A percentile compares a stretch with the other conserved stretches of the same genome.
Evolutionary conservation across 108 stramenopile genomes (phyloP).

Genomic region (Cyclotella sp.): DNA sequence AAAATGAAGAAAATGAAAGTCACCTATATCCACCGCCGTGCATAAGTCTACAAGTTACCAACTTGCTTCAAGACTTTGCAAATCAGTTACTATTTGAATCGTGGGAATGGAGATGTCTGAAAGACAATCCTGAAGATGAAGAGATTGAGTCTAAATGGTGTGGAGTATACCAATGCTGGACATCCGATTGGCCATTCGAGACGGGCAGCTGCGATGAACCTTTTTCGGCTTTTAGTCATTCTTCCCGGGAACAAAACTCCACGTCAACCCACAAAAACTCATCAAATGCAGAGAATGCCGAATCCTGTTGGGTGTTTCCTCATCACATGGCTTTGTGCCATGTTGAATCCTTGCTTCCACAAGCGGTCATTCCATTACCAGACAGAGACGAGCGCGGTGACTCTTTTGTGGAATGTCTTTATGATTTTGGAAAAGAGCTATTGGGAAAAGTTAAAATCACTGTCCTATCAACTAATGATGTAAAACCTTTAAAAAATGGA

Average conservation of each 20-base stretch:
- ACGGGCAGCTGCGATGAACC: background rate
- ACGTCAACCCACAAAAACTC: background rate
- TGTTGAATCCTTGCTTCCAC: conserved; percentile 14
- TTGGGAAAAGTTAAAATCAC: conserved; percentile 34
- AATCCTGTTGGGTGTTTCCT: conserved; percentile 17
- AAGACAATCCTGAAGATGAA: background rate
- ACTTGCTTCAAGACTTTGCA: background rate
- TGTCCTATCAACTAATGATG: background rate
- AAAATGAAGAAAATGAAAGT: background rate
- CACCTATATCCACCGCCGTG: conserved; percentile 1
- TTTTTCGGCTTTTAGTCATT: background rate
- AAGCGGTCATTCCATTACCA: background rate
- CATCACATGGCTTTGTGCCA: conserved; percentile 26
- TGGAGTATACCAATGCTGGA: background rate
- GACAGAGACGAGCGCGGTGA: background rate
- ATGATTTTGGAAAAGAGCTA: conserved; percentile 44
- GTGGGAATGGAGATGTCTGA: background rate
- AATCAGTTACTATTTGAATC: background rate
- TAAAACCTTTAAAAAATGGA: background rate
- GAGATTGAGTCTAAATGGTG: conserved; percentile 5
- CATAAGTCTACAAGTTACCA: background rate
- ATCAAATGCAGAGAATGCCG: background rate
- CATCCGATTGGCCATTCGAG: background rate
- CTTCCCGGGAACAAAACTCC: too few relatives aligned
- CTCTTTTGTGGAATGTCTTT: conserved; percentile 9